Evolutionary conservation across 164 flowering plant species (phyloP), one percentile per base, ranked within the genome.

Genomic region (Tetrastigma voinierianum): DNA sequence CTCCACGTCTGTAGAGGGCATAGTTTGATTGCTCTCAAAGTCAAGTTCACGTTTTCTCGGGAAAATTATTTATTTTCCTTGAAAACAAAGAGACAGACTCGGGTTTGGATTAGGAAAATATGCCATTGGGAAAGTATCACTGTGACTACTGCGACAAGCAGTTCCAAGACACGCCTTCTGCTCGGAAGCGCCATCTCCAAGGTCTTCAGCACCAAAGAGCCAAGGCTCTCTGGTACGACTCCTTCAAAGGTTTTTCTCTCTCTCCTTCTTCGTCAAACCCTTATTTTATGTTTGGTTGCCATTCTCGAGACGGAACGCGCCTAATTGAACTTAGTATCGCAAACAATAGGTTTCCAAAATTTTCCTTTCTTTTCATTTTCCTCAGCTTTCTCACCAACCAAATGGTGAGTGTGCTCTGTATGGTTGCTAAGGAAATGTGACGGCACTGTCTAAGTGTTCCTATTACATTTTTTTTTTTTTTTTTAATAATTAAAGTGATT

Each of bases 121-220:
- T 90, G 96, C 88, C 92, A 46, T 46, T 87, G 74, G 86, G 84
- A 60, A 92, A 89, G 70, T 92, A 87, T 69, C 76, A 86, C 77
- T 95, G 99, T 77, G 99, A 95, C 57, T 95, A 95, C 77, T 95
- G 99, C 78, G 94, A 92, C 74, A 92, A 95, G 74, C 77, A 90
- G 59, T 95, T 95, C 73, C 90, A 89, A 62, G 96, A 95, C 74
- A 95, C 96, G 9, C 73, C 88, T 0, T 69, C 70, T 6, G 91
- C 96, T 15, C 73, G 97, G 16, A 89, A 75, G 72, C 90, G 97
- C 75, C 99, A 95, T 70, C 84, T 90, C 47, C 89, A 82, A 44
- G 88, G 97, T 40, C 59, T 81, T 45, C 88, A 77, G 5, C 98
- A 95, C 71, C 94, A 85, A 66, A 76, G 94, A 23, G 88, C 91